Conservation (phyloP, 192 early-diverging fungal genomes). For the Linnemannia schmuckeri region DNA sequence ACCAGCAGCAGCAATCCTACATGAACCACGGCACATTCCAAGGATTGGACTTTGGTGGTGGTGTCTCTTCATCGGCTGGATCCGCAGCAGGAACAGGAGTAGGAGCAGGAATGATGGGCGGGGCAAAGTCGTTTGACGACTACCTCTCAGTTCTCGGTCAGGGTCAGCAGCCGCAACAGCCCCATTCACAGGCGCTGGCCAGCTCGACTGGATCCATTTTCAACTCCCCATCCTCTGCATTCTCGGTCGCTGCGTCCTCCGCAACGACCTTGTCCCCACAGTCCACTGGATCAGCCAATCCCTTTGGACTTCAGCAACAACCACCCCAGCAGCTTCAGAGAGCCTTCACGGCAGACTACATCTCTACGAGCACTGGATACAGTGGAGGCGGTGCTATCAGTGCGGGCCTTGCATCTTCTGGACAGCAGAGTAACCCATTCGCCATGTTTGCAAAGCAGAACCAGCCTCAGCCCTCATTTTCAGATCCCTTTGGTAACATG, state of each 20-base stretch:
- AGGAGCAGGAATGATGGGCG: neutral
- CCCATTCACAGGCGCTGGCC: neutral
- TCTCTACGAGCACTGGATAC: neutral
- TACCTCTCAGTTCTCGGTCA: constrained; percentile 30
- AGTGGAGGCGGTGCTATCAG: neutral
- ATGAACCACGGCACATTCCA: constrained; percentile 14
- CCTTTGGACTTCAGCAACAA: constrained; percentile 24
- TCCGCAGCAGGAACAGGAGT: neutral
- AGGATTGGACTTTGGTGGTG: constrained; percentile 19
- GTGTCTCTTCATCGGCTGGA: neutral
- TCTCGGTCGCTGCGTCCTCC: neutral
- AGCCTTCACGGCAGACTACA: constrained; percentile 17
- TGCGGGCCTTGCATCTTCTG: neutral
- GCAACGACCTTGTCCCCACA: constrained; percentile 18
- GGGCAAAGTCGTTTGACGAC: constrained; percentile 50
- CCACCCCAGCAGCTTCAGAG: constrained; percentile 23
- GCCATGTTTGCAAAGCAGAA: constrained; percentile 42
- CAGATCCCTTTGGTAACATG: constrained; percentile 26
- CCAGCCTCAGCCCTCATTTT: constrained; percentile 9
- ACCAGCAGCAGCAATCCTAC: neutral
- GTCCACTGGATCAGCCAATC: constrained; percentile 19
- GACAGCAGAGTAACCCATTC: constrained; percentile 34
- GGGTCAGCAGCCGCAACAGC: constrained; percentile 5
- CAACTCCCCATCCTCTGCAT: constrained; percentile 3
- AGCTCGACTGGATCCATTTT: neutral